Evolutionary conservation across 2,329 filamentous ascomycete species (phyloP), one percentile per base, ranked within the genome.

Genomic region (Emydomyces testavorans): DNA sequence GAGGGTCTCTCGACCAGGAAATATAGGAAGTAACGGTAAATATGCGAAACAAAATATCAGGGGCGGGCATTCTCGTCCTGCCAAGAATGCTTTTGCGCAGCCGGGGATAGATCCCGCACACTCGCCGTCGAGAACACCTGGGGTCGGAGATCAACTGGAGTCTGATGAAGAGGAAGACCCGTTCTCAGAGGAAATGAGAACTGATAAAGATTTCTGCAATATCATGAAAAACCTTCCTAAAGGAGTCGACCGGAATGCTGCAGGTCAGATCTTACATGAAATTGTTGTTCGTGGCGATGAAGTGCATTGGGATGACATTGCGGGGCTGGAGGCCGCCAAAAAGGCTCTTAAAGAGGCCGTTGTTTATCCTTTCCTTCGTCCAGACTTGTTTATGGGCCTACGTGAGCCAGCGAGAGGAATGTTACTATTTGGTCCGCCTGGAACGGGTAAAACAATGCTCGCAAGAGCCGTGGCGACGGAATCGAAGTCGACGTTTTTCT

Each of bases 391-490:
- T 68, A 92, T 90, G 77, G 92, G 92, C 0, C 74, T 98, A 8
- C 83, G 92, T 32, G 92, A 98, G 61, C 92, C 92, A 16, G 90
- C 92, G 11, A 76, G 88, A 50, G 92, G 92, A 4, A 96, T 98
- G 86, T 74, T 98, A 1, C 74, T 98, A 1, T 98, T 98, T 61
- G 92, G 92, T 0, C 92, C 92, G 1, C 92, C 92, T 0, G 92
- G 92, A n/a, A 98, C 92, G 0, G 92, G 92, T 45, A 98, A 98
- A 66, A 98, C 92, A 0, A 98, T 98, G 92, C 72, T 98, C 31
- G 92, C 92, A 7, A 79, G 92, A 54, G 88, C 87, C 6, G 90
- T 96, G 0, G 92, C 92, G 1, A 96, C 92, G 0, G 92, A 98
- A 65, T 94, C 86, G 1, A 83, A 81, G 58, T 94, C 87, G 8